phyloP scores from a whole-genome alignment of 2,329 filamentous ascomycete genomes.

The Penicillium sp. region DNA sequence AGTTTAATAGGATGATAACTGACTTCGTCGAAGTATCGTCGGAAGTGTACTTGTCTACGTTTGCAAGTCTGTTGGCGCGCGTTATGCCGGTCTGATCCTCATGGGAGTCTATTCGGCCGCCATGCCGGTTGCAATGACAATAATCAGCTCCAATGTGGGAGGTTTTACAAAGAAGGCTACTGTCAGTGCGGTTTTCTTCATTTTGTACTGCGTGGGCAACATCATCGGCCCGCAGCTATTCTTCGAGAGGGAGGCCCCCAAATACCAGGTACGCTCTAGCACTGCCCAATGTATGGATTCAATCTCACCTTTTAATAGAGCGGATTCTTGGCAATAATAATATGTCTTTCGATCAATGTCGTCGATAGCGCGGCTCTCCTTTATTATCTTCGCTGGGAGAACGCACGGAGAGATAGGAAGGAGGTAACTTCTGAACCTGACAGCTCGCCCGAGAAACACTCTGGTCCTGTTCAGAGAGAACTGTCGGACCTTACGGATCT shows the following conservation, averaged over 20 bases:
- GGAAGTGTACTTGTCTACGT: slow-evolving; percentile 29
- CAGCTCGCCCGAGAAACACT: not conserved
- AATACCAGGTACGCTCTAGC: slow-evolving; percentile 20
- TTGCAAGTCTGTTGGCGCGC: slow-evolving; percentile 18
- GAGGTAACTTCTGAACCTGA: not conserved
- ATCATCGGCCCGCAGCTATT: slow-evolving; percentile 53
- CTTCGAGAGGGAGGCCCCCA: slow-evolving; percentile 44
- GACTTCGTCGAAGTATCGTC: slow-evolving; percentile 19
- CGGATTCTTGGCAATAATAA: slow-evolving; percentile 22
- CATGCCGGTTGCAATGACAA: slow-evolving; percentile 44
- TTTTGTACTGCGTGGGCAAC: slow-evolving; percentile 50
- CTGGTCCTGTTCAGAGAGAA: not conserved
- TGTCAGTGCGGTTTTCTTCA: slow-evolving; percentile 49
- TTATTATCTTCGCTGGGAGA: slow-evolving; percentile 23
- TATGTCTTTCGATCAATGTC: slow-evolving; percentile 23
- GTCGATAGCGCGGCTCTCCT: slow-evolving; percentile 8
- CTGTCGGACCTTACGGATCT: slow-evolving; percentile 22
- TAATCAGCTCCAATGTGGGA: slow-evolving; percentile 52
- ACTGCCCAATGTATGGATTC: not conserved
- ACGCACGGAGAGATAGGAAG: slow-evolving; percentile 11
- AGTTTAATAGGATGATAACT: not conserved
- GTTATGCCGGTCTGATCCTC: slow-evolving; percentile 26
- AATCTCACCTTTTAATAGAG: slow-evolving; percentile 11
- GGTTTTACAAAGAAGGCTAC: slow-evolving; percentile 56
- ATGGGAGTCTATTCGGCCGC: slow-evolving; percentile 42